Base-by-base conservation (phyloP, 140 eudicot genomes). In the Ambrosia hybrid region DNA sequence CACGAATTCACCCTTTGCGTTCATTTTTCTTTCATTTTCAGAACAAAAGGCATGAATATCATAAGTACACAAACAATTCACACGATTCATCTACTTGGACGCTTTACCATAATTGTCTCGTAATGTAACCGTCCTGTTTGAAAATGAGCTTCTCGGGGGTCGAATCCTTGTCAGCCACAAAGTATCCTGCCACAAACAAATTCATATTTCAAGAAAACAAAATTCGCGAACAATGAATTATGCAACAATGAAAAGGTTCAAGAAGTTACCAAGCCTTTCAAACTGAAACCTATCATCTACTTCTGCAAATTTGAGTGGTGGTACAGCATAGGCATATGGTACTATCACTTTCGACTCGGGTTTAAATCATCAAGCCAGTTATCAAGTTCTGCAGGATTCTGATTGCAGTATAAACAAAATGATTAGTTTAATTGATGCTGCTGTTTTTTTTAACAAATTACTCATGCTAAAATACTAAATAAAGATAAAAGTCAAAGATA, bases 331-430 rank as follows among this genome's bases (percentile, higher is more conserved):
- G 4, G 97, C 97, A 34, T 84, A 76, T 0, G 82, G 78, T 53
- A 91, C 83, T 57, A 90, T 89, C 15, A 81, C 86, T 83, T 94
- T 94, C 51, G 99, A 91, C 51, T 83, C 4, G 91, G 89, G 60
- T 88, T 94, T 73, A 94, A 59, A 81, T 94, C 95, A 33, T 83
- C 89, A 72, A 94, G 97, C 99, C 99, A 94, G 33, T 88, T 89
- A 41, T 88, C 97, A 49, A 90, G 95, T 64, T 94, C 92, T 17
- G 80, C 92, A 58, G 97, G 97, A 82, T 94, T 86, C 97, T 94
- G 76, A 55, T 67, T 56, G 56, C 65, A 65, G 30, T 10, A 68
- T 62, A 6, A 52, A 65, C 8, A 14, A 51, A 69, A 67, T 1
- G 15, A 79, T 79, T 53, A 70, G 26, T 14, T 4, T 14, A 63